Percentiles rank a stretch among this genome's conserved stretches.
phyloP scores from a whole-genome alignment of 371 early-diverging fungal genomes.

The Amoeboaphelidium protococcarum region DNA sequence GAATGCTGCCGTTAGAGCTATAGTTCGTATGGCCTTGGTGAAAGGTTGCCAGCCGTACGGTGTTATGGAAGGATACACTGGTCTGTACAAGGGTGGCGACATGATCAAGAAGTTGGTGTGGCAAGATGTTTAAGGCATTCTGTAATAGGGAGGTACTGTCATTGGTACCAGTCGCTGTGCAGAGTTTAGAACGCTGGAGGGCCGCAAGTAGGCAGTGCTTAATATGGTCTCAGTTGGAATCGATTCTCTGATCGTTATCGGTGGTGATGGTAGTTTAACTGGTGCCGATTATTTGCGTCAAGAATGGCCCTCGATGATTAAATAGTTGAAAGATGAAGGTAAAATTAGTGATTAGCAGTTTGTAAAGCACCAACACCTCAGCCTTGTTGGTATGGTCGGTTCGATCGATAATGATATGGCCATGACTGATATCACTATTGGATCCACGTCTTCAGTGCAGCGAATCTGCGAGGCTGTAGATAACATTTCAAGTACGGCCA shows the following conservation, averaged over 20 bases:
- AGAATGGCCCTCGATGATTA: constrained; percentile 68
- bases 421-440: constrained; percentile 87
- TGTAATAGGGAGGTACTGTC: constrained; percentile 80
- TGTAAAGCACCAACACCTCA: constrained; percentile 30
- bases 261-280: constrained; percentile 95
- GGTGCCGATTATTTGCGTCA: constrained; percentile 79
- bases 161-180: constrained; percentile 87
- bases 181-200: constrained; percentile 58
- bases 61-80: constrained; percentile 92
- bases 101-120: constrained; percentile 62
- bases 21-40: constrained; percentile 68
- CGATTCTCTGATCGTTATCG: constrained; percentile 83
- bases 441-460: constrained; percentile 82
- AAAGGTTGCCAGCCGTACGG: constrained; percentile 62
- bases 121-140: constrained; percentile 67
- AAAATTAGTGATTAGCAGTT: constrained; percentile 28
- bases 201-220: constrained; percentile 57
- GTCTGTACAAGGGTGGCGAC: constrained; percentile 77
- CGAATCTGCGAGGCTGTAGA: constrained; percentile 94
- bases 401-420: constrained; percentile 67
- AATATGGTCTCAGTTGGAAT: constrained; percentile 77
- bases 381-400: constrained; percentile 89
- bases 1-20: constrained; percentile 89
- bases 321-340: constrained; percentile 34
- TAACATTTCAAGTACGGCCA: constrained; percentile 75